Evolutionary conservation across 805 yeast species (phyloP).

Genomic region (Gaillardinia entomophila): DNA sequence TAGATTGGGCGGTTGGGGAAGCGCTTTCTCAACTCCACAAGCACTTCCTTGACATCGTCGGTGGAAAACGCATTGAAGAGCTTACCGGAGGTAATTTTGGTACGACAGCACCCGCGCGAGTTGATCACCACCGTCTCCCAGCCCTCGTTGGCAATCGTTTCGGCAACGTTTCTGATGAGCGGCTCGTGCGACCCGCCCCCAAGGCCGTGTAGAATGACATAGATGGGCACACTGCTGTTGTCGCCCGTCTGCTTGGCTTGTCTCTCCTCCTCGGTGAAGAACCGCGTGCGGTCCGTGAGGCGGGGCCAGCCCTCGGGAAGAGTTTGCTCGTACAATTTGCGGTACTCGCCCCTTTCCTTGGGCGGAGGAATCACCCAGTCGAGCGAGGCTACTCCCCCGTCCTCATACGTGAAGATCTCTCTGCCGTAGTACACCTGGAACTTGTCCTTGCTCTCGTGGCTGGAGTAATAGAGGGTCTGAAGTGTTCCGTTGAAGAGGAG

Average conservation of each 20-base stretch:
- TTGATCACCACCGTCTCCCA: slow-evolving; percentile 70
- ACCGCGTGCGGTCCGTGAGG: slow-evolving; percentile 50
- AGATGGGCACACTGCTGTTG: slow-evolving; percentile 47
- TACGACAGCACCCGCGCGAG: slow-evolving; percentile 71
- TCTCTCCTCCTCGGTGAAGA: slow-evolving; percentile 43
- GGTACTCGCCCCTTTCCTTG: slow-evolving; percentile 19
- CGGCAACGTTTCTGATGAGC: slow-evolving; percentile 57
- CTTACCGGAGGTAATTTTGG: slow-evolving; percentile 61
- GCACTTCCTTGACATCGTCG: slow-evolving; percentile 56
- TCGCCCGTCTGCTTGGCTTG: slow-evolving; percentile 9
- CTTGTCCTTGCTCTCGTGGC: slow-evolving; percentile 43
- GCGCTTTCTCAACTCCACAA: slow-evolving; percentile 41
- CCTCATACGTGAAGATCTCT: slow-evolving; percentile 49
- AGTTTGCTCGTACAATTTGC: slow-evolving; percentile 18
- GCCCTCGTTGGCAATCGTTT: slow-evolving; percentile 27
- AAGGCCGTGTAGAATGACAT: slow-evolving; percentile 68
- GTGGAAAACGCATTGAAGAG: slow-evolving; percentile 70
- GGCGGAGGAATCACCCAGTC: slow-evolving; percentile 57
- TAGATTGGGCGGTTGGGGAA: slow-evolving; percentile 62
- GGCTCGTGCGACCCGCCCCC: slow-evolving; percentile 85
- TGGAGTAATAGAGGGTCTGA: slow-evolving; percentile 69
- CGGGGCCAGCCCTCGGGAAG: slow-evolving; percentile 29
- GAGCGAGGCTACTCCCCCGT: slow-evolving; percentile 68
- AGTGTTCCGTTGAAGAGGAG: slow-evolving; percentile 63
- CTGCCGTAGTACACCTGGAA: slow-evolving; percentile 71